Evolutionary conservation across 176 grass and related monocot genomes (phyloP), one percentile per base, ranked within the genome.

Genomic region (Oryza punctata): DNA sequence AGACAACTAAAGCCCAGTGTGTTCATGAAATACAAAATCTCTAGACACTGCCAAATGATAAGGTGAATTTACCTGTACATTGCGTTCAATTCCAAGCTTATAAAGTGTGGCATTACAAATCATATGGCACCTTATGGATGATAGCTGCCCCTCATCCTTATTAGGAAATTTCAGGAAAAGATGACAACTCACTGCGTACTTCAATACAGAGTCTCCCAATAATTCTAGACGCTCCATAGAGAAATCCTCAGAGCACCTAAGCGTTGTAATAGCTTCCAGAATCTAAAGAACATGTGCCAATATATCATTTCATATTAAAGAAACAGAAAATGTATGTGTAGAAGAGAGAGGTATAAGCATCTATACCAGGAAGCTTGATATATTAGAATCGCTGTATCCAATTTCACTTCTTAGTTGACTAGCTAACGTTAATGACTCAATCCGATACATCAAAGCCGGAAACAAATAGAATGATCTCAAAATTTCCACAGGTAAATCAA

Each of bases 211-310:
- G 63, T 98, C 96, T 21, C 96, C 96, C 37, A 98, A 81, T 65
- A 98, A 72, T 84, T 95, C 93, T 15, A 98, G 81, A 74, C 96
- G 93, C 83, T 95, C 96, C 83, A 98, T 85, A n/a, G 89, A 98
- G 83, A 98, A 98, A 60, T 98, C 96, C 82, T 98, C 96, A 27
- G 76, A 91, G 78, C 93, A 92, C 91, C 93, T 63, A 75, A 78
- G 79, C 75, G 89, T 89, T 21, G 93, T 91, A 78, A 98, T 85
- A 76, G 96, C 96, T 90, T 98, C 91, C 81, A 98, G 86, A 85
- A 98, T 98, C 96, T 98, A 25, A 80, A 81, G 25, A 91, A 57
- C 35, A 40, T 43, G 28, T 69, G n/a, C 14, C 69, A 67, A 81
- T 75, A 32, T 24, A 63, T 75, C 33, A 30, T 75, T 65, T 52